Base-by-base conservation (phyloP, 441 rosid species). In the Gossypium gossypioides region DNA sequence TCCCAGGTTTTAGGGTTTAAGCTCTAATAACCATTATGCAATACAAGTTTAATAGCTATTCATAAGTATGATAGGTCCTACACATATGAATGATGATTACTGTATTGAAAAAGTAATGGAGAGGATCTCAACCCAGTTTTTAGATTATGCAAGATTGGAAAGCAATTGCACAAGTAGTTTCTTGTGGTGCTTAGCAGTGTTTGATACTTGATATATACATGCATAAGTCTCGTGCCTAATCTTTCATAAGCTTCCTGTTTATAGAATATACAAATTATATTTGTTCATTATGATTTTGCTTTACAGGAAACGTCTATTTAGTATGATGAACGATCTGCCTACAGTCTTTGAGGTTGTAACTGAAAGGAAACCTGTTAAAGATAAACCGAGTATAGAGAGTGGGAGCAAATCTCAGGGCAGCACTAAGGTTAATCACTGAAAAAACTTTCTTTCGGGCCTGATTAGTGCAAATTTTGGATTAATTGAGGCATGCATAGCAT, bases 301-400 rank as follows among this genome's bases (percentile, higher is more conserved):
- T 50, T 56, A 68, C 87, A 90, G 93, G 88, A 90, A 87, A 82
- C 88, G 88, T n/a, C 78, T 90, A 42, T 90, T 84, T 82, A 84
- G 88, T 85, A 50, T 88, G 83, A 86, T 87, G 55, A 90, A 88
- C 69, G 96, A 90, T 73, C 82, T 83, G 70, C 91, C 96, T 29
- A 86, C 93, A n/a, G 84, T 90, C 29, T 90, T 87, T 78, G 96
- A 88, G 75, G 89, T 88, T 71, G 93, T 88, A n/a, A 87, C 93
- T 3, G 96, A 84, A 62, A 84, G 91, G 84, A 90, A 91, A 78
- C 89, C 91, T 15, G 79, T 79, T 76, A 86, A 89, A 84, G 98
- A 90, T 73, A 94, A 90, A 75, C 94, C 96, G 44, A 90, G 85
- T 76, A 79, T 86, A n/a, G 98, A 91, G 54, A 78, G 92, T 24